Conservation (phyloP, 164 flowering plant genomes). For the Euptelea pleiosperma region DNA sequence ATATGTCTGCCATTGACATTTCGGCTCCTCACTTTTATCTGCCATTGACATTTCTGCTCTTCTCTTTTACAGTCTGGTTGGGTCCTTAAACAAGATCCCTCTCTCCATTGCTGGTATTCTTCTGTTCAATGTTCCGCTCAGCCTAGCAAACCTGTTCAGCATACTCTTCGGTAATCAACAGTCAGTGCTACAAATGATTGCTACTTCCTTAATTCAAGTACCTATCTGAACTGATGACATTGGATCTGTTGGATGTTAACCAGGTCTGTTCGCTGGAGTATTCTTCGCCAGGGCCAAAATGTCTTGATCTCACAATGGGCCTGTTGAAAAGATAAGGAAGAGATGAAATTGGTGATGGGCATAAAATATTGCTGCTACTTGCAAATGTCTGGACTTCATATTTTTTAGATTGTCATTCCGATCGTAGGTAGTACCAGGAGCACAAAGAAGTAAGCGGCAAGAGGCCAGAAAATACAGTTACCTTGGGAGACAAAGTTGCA, state of each 20-base stretch:
- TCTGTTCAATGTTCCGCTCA: constrained; percentile 66
- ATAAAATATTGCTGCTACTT: too few species aligned
- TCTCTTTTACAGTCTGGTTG: constrained; percentile 56
- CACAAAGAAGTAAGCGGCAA: too few species aligned
- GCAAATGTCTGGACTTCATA: too few species aligned
- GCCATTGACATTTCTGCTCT: background rate
- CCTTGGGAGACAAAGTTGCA: too few species aligned
- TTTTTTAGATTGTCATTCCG: too few species aligned
- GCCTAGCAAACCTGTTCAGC: constrained; percentile 56
- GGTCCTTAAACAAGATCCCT: constrained; percentile 86
- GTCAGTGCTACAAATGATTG: background rate
- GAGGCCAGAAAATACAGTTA: too few species aligned
- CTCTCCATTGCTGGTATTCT: constrained; percentile 64
- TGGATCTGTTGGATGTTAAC: constrained; percentile 3
- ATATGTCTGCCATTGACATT: too few species aligned
- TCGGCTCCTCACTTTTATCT: too few species aligned
- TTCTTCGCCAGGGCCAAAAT: constrained; percentile 76
- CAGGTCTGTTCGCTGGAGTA: constrained; percentile 81
- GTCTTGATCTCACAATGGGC: constrained; percentile 26
- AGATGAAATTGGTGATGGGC: too few species aligned
- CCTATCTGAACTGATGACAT: background rate
- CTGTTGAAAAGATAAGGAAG: background rate
- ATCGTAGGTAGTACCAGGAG: too few species aligned
- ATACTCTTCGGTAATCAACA: constrained; percentile 63
- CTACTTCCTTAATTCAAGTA: background rate